Conservation (phyloP, 495 filamentous ascomycete species). For the Penicillium longicatenatum region DNA sequence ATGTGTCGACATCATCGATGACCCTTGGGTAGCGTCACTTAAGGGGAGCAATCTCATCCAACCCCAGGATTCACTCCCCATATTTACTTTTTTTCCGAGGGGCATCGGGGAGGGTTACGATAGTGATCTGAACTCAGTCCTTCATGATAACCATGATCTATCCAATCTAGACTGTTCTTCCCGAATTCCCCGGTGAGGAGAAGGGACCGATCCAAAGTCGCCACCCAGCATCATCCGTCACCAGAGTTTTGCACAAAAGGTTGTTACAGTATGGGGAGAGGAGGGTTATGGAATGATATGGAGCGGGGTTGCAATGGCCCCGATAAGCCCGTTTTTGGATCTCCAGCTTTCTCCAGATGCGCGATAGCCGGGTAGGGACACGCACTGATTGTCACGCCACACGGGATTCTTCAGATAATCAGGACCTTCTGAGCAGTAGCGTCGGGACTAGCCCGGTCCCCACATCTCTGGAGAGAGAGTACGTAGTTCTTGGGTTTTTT, state of each 20-base stretch:
- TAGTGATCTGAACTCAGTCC: background rate
- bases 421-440: no score
- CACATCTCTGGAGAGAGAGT: slow-evolving; percentile 24
- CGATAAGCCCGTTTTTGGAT: slow-evolving; percentile 10
- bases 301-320: background rate
- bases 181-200: slow-evolving; percentile 2
- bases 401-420: slow-evolving; percentile 30
- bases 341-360: slow-evolving; percentile 24
- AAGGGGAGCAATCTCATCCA: background rate
- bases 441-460: slow-evolving; percentile 24
- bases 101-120: background rate
- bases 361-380: slow-evolving; percentile 32
- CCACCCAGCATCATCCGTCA: slow-evolving; percentile 5
- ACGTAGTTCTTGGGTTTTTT: slow-evolving; percentile 24
- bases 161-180: slow-evolving; percentile 12
- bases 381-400: slow-evolving; percentile 30
- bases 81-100: slow-evolving; percentile 5
- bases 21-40: slow-evolving; percentile 12
- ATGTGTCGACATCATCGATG: slow-evolving; percentile 36
- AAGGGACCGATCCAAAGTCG: background rate
- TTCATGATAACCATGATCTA: background rate
- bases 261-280: no score
- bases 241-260: background rate
- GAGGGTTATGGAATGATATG: background rate
- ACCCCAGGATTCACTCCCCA: slow-evolving; percentile 2